Evolutionary conservation across 257 asterid species (phyloP), one percentile per base, ranked within the genome.

Genomic region (Echium plantagineum): DNA sequence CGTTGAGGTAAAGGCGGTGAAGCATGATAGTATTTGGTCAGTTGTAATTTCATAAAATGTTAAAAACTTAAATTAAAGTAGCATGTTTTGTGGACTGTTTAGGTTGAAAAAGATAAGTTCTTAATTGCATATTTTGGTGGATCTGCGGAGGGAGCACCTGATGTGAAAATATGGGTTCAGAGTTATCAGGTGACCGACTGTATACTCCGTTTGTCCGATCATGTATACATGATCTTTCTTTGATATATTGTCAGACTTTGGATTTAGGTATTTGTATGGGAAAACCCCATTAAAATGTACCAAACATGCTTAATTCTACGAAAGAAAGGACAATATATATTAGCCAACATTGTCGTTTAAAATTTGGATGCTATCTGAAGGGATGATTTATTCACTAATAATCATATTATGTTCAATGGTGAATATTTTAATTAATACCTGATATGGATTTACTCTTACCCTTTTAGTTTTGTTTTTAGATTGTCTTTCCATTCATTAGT

Each of bases 121-220:
- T 55, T 91, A 80, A 89, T 83, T 64, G 95, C 97, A 61, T 91
- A 91, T 81, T 91, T 85, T 74, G 98, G 96, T 21, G 98, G 98
- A 57, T 47, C 89, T 4, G 77, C 76, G 8, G 98, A 91, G 73
- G 97, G 98, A 76, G 94, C 88, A 38, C 79, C 89, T 3, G 94
- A 91, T 73, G 97, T 91, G 47, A 91, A 85, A 71, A 91, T 91
- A 16, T 91, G 98, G 98, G 60, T 71, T 42, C 96, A 88, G 66
- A 74, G 81, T 64, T 84, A 78, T 74, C 85, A 91, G 98, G 96
- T 91, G 68, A 38, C 32, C 1, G 5, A 19, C 32, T 2, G 5
- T 19, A 51, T 52, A 48, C 19, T 63, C 63, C 0, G 7, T 53
- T 53, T 18, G 21, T n/a, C 17, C 1, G 18, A n/a, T 53, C 49